Evolutionary conservation across 2,329 filamentous ascomycete genomes (phyloP), one percentile per base, ranked within the genome.

Genomic region (Fusarium mangiferae): DNA sequence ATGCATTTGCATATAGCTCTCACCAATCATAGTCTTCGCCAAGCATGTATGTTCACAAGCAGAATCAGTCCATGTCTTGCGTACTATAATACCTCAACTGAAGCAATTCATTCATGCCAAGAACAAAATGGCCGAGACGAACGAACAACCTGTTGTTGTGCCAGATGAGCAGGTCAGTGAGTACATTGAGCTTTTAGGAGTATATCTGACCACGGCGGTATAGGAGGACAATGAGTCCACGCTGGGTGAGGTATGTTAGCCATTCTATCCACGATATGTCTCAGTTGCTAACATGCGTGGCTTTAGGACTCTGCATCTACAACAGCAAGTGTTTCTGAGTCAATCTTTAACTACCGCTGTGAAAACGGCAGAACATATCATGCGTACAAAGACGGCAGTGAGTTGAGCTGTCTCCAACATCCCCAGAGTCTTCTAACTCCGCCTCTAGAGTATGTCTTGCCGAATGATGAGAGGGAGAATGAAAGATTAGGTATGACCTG

Each of bases 321-420:
- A 0, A 61, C 58, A 20, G 36, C 58, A 1, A 61, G 58, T 42
- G 38, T 61, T 3, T 54, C 46, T 1, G 39, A 52, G 6, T 61
- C 58, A 11, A 61, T 61, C 26, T 52, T 36, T 1, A 30, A 61
- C 2, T 61, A 54, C n/a, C 58, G 46, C 20, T 52, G 24, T 13
- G 58, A 61, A n/a, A 61, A 61, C 18, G 58, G 58, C 7, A 61
- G 56, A 24, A 59, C 56, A 0, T 59, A 59, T 12, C 54, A 57
- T 33, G 38, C 38, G 5, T 57, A 45, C 4, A 57, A 57, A 33
- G 54, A 57, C 18, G 54, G 54, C 17, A 57, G 54, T 57, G 2
- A 35, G 54, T 35, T 10, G 8, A 11, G 11, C 15, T 8, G 2
- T 4, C 3, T 15, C 15, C 15, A 24, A 7, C 15, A 20, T 14